Evolutionary conservation across 2,329 filamentous ascomycete genomes (phyloP).

Genomic region (Aureobasidium sp.): DNA sequence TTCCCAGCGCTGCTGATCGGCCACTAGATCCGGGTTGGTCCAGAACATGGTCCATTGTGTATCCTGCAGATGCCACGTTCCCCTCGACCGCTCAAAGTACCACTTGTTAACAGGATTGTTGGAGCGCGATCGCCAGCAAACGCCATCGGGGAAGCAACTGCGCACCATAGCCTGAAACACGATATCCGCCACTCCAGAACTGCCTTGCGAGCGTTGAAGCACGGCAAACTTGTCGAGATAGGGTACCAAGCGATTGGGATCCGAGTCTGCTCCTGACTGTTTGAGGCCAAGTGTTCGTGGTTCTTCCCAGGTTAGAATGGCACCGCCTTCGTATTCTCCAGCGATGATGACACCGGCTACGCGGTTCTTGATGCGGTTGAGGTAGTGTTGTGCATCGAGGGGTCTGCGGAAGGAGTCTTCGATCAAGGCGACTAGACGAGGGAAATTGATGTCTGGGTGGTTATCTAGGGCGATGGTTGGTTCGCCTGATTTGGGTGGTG

Average conservation of each 20-base stretch:
- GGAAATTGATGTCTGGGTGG: conserved; percentile 73
- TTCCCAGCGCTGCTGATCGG: conserved; percentile 34
- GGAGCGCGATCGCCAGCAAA: conserved; percentile 85
- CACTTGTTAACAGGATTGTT: conserved; percentile 97
- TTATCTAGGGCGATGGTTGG: conserved; percentile 57
- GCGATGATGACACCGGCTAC: conserved; percentile 90
- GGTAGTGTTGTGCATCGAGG: conserved; percentile 75
- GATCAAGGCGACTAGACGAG: conserved; percentile 75
- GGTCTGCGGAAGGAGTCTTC: conserved; percentile 86
- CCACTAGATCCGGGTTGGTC: conserved; percentile 64
- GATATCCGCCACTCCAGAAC: conserved; percentile 78
- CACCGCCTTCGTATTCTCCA: conserved; percentile 92
- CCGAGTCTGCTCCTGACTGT: conserved; percentile 17
- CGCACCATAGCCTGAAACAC: conserved; percentile 95
- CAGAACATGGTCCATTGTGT: conserved; percentile 98
- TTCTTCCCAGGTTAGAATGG: conserved; percentile 88
- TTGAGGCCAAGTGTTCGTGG: conserved; percentile 39
- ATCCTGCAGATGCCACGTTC: conserved; percentile 72
- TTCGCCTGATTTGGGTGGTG: conserved; percentile 50
- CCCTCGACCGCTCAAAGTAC: conserved; percentile 89
- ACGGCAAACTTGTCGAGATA: conserved; percentile 98
- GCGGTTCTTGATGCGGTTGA: conserved; percentile 68
- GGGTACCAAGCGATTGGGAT: conserved; percentile 62
- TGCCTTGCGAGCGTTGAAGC: conserved; percentile 76
- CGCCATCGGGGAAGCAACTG: conserved; percentile 76